Evolutionary conservation across 2,329 filamentous ascomycete species (phyloP), one percentile per base, ranked within the genome.

Genomic region (Boeremia exigua): DNA sequence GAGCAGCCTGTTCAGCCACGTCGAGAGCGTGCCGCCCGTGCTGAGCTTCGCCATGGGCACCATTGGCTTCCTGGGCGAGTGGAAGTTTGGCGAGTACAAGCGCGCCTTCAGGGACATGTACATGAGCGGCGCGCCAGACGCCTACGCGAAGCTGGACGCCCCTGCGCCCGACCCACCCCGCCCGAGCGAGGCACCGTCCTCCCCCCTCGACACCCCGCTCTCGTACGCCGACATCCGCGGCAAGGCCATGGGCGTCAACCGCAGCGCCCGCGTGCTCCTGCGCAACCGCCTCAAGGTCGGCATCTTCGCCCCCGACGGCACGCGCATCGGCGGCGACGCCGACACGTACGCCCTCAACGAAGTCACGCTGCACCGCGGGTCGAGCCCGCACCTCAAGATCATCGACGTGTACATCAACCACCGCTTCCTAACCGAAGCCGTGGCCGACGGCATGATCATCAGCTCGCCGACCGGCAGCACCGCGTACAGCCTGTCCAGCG

Each of bases 31-130:
- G 0, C 95, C 95, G 0, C 95, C 95, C 0, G 90, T 99, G 30
- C 81, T 99, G 7, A 92, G 91, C 1, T 99, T 99, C 72, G 96
- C 92, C 72, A 97, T 99, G 91, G 95, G 95, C 6, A 96, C 94
- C 0, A 80, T 99, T 0, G 95, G 95, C 0, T 99, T 99, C 65
- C 79, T 99, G 7, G 93, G 94, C 14, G 94, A 98, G 76, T 99
- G 94, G 93, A 96, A 95, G 68, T 98, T 98, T 72, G 82, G 83
- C 6, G 93, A 98, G 68, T 91, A 96, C 78, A 96, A 96, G 77
- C 85, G 91, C 44, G 95, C 95, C 0, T 96, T 96, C 79, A 82
- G 92, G 44, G 91, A 97, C 72, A 91, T 95, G 48, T 97, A 96
- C 78, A 96, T 96, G 90, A 88, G 86, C 36, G 88, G 87, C 3